Conservation (phyloP, 176 grass and related monocot genomes). For the Musa itinerans region DNA sequence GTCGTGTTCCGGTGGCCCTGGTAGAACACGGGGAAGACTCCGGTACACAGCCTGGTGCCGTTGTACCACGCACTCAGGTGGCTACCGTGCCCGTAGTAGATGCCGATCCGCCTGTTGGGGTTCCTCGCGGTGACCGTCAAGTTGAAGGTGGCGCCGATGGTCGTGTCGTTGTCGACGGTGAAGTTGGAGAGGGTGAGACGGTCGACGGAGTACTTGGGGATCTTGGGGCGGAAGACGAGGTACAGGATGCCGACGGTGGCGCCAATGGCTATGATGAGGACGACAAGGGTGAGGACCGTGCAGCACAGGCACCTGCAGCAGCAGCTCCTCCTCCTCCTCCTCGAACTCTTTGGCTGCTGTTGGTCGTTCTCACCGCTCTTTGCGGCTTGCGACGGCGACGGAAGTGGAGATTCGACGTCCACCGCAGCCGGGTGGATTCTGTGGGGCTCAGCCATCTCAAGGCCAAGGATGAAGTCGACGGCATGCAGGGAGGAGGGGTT, state of each 20-base stretch:
- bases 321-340: slow-evolving; percentile 22
- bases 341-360: not conserved
- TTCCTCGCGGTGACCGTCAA: slow-evolving; percentile 48
- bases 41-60: slow-evolving; percentile 49
- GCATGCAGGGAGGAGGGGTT: not conserved
- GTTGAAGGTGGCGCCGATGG: slow-evolving; percentile 45
- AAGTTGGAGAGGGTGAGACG: slow-evolving; percentile 42
- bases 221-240: slow-evolving; percentile 73
- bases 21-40: slow-evolving; percentile 64
- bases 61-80: slow-evolving; percentile 48
- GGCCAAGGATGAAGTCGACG: not conserved
- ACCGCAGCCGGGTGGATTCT: slow-evolving; percentile 45
- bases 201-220: slow-evolving; percentile 69
- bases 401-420: slow-evolving; percentile 19
- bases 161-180: slow-evolving; percentile 27
- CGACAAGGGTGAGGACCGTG: slow-evolving; percentile 22
- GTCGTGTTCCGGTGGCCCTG: slow-evolving; percentile 81
- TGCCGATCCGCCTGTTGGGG: slow-evolving; percentile 67
- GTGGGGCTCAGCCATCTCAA: slow-evolving; percentile 39
- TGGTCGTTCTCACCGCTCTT: slow-evolving; percentile 2
- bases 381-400: slow-evolving; percentile 17
- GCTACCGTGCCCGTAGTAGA: slow-evolving; percentile 72
- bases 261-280: slow-evolving; percentile 36
- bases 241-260: slow-evolving; percentile 75
- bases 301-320: slow-evolving; percentile 79